Percentiles rank a stretch among this genome's conserved stretches.
These are phyloP conservation scores for Beverwykella pulmonaria DNA, from an alignment of 495 filamentous ascomycete species.

Conservation along the genomic window DNA sequence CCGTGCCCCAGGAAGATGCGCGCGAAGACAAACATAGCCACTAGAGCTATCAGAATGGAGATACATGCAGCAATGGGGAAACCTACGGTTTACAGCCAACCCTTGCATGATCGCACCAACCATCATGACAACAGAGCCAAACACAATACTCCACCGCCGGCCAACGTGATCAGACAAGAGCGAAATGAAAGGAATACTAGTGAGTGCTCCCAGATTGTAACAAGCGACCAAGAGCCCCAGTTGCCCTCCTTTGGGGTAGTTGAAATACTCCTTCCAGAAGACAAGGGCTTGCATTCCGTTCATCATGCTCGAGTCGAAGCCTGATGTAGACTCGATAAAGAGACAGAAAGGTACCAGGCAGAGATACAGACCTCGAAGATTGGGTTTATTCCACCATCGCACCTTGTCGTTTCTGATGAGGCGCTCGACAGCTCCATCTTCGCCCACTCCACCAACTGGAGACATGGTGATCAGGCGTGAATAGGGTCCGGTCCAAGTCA, in stretches of 20 bases:
- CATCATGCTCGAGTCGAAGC: constrained; percentile 72
- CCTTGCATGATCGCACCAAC: constrained; percentile 63
- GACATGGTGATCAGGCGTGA: neutral
- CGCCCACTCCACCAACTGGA: neutral
- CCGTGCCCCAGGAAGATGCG: constrained; percentile 58
- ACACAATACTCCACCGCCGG: constrained; percentile 61
- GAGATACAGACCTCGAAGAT: constrained; percentile 64
- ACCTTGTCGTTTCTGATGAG: constrained; percentile 58
- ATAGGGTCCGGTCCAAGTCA: no score
- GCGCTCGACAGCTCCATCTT: constrained; percentile 54
- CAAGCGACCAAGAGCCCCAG: constrained; percentile 36
- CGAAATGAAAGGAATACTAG: constrained; percentile 61
- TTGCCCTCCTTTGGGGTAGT: constrained; percentile 46
- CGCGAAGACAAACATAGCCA: constrained; percentile 59
- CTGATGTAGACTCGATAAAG: constrained; percentile 74
- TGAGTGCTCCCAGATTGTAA: constrained; percentile 57
- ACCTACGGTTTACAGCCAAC: constrained; percentile 50
- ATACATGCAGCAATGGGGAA: neutral
- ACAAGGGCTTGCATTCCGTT: constrained; percentile 66
- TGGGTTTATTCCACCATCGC: constrained; percentile 64
- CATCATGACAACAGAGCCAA: constrained; percentile 62
- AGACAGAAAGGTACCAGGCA: constrained; percentile 65
- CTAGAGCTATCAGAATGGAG: constrained; percentile 38
- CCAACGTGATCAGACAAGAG: constrained; percentile 58
- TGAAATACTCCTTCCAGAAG: constrained; percentile 58